phyloP scores from a whole-genome alignment of 1,139 yeast genomes.

The Debaryomyces psychrophilus region DNA sequence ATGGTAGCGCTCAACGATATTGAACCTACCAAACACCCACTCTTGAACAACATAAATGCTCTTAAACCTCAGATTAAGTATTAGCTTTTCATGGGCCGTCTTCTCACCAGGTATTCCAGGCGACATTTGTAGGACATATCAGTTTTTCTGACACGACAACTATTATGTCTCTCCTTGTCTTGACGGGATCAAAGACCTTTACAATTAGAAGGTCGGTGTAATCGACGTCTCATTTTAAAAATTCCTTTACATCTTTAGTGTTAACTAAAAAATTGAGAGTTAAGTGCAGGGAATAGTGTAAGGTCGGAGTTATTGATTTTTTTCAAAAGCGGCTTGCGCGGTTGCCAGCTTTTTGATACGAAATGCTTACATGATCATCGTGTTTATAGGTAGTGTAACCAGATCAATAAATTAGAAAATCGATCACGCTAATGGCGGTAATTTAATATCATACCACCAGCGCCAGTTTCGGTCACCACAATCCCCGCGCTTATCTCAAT shows the following conservation, averaged over 20 bases:
- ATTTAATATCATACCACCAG: too few relatives aligned
- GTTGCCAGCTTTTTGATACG: too few relatives aligned
- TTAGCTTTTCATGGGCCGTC: neutral
- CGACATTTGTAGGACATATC: too few relatives aligned
- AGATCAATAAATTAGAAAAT: too few relatives aligned
- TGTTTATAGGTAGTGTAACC: too few relatives aligned
- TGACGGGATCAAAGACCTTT: slow-evolving; percentile 6
- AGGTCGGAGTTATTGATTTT: too few relatives aligned
- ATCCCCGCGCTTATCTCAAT: too few relatives aligned
- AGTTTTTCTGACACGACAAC: neutral
- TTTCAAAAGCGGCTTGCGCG: too few relatives aligned
- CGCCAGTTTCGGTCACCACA: too few relatives aligned
- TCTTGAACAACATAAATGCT: neutral
- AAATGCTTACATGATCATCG: too few relatives aligned
- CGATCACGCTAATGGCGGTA: too few relatives aligned
- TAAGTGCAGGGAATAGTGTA: too few relatives aligned
- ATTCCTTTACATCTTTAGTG: neutral
- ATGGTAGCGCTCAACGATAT: slow-evolving; percentile 4
- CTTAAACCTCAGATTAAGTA: neutral
- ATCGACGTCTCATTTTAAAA: neutral
- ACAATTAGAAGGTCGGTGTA: neutral
- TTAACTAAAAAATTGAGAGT: slow-evolving; percentile 4
- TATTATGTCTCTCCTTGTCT: neutral
- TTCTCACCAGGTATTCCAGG: neutral
- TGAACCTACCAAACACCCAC: slow-evolving; percentile 2